Evolutionary conservation across 257 asterid genomes (phyloP), one percentile per base, ranked within the genome.

Genomic region (Rauvolfia tetraphylla): DNA sequence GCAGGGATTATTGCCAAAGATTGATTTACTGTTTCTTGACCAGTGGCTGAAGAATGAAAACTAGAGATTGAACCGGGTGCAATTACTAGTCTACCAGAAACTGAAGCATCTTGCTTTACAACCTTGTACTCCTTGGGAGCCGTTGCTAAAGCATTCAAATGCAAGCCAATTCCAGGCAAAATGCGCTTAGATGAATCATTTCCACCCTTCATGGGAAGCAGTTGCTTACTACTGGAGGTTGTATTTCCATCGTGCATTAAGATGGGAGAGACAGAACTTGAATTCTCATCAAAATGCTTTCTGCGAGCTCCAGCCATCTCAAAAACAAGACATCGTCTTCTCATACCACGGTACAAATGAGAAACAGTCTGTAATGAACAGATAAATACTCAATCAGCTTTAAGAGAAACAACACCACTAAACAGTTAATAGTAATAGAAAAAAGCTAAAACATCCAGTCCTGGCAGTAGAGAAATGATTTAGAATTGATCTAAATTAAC

Each of bases 141-240:
- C 34, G 96, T 63, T 38, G 98, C 96, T 23, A 93, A 86, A 71
- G 98, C 87, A 85, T 95, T 95, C 56, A 95, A 84, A 83, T 95
- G 99, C 90, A 95, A 87, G 68, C 99, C 99, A 70, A 95, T 90
- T 74, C 96, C 93, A 48, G 98, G 97, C 75, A 95, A 76, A 71
- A 83, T 73, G 74, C 89, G 58, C 34, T 85, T 86, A 8, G 90
- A 76, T 73, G 95, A 75, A 78, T 84, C 89, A 66, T 73, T 86
- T 41, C 68, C 81, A 14, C 78, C 51, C 83, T 78, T 85, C 41
- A 62, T 33, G 2, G 82, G 80, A 72, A 73, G 81, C 29, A 76
- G 53, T 13, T 83, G 87, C 71, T 76, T 89, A 17, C 86, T 86
- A 15, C 68, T 72, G 44, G 85, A 76, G 51, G 83, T 79, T 20